These are phyloP conservation scores for Cornus suecica DNA, from an alignment of 148 eudicot species.

Conservation along the genomic window DNA sequence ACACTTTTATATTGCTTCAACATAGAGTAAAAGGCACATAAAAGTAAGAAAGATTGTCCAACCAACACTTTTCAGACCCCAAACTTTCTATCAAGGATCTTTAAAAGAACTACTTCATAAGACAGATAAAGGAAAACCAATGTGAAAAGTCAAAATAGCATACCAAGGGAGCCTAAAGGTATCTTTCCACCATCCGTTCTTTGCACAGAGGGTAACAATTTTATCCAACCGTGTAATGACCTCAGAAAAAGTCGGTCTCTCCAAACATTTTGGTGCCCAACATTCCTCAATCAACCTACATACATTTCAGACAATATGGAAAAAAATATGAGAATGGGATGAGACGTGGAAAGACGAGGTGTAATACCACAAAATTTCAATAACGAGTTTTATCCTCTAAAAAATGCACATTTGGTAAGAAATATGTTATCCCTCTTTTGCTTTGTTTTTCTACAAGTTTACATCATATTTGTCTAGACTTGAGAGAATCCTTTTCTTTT, in stretches of 20 bases:
- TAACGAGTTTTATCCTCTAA: no score
- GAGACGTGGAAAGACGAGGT: no score
- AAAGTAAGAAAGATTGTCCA: background rate
- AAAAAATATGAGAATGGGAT: conserved; percentile 3
- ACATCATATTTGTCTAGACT: no score
- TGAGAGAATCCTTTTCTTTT: no score
- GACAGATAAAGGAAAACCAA: background rate
- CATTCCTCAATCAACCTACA: conserved; percentile 84
- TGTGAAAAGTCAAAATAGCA: conserved; percentile 1
- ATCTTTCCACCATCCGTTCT: conserved; percentile 98
- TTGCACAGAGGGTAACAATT: conserved; percentile 59
- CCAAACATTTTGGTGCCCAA: conserved; percentile 47
- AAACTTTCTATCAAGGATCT: background rate
- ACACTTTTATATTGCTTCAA: background rate
- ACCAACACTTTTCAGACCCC: background rate
- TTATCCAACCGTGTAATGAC: conserved; percentile 74
- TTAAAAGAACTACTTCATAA: background rate
- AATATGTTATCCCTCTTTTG: no score
- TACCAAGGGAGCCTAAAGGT: conserved; percentile 95
- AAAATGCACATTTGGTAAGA: no score
- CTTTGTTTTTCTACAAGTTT: no score
- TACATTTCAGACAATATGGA: background rate
- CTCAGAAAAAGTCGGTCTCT: conserved; percentile 75
- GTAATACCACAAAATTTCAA: no score
- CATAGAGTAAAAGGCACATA: conserved; percentile 3